Conservation (phyloP, 257 asterid species). For the Jacaranda copaia region DNA sequence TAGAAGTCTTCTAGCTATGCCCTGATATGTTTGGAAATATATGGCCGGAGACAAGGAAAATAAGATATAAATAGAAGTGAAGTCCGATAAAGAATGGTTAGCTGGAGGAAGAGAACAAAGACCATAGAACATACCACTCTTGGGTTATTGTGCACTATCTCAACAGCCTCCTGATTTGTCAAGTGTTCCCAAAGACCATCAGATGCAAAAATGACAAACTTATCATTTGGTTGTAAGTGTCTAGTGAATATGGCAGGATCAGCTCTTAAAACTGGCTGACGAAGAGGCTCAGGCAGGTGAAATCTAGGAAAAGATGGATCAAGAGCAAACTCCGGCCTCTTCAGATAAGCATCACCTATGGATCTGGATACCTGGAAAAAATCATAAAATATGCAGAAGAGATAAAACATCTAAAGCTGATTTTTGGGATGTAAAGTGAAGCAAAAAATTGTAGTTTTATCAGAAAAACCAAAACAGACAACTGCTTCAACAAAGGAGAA, state of each 20-base stretch:
- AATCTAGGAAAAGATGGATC: conserved; percentile 59
- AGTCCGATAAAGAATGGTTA: not conserved
- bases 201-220: conserved; percentile 82
- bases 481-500: too few species aligned
- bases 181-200: conserved; percentile 92
- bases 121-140: conserved; percentile 53
- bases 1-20: conserved; percentile 77
- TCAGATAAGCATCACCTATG: conserved; percentile 90
- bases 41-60: not conserved
- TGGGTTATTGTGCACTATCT: conserved; percentile 75
- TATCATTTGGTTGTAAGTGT: conserved; percentile 58
- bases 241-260: conserved; percentile 66
- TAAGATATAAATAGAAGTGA: not conserved
- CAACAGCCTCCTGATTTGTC: conserved; percentile 76
- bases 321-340: conserved; percentile 69
- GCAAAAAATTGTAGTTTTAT: too few species aligned
- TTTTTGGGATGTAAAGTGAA: too few species aligned
- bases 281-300: conserved; percentile 71
- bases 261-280: conserved; percentile 68
- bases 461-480: not conserved
- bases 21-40: conserved; percentile 49
- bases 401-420: too few species aligned
- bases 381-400: not conserved
- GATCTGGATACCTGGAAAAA: conserved; percentile 79
- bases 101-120: conserved; percentile 7